Percentiles rank a stretch among this genome's conserved stretches.
Conservation (phyloP, 768 basidiomycete species). For the Holtermannia corniformis region DNA sequence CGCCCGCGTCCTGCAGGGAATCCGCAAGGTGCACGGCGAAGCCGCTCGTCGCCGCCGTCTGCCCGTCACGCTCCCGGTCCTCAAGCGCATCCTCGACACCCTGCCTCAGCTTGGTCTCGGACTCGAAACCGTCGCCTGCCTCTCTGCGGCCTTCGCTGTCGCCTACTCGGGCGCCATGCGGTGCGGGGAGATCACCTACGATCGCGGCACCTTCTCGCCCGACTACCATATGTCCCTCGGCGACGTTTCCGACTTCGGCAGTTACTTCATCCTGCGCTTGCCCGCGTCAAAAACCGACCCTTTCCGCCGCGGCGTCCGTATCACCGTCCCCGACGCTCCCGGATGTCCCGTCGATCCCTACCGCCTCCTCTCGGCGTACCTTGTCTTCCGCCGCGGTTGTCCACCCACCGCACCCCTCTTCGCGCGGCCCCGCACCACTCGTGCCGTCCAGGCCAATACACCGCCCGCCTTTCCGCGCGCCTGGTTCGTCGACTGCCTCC, state of each 20-base stretch:
- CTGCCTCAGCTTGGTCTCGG: slow-evolving; percentile 17
- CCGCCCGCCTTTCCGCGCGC: slow-evolving; percentile 1
- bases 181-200: slow-evolving; percentile 27
- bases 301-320: slow-evolving; percentile 34
- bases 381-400: neutral
- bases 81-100: slow-evolving; percentile 2
- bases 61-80: slow-evolving; percentile 33
- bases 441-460: no score
- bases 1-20: slow-evolving; percentile 41
- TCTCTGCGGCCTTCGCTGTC: no score
- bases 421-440: no score
- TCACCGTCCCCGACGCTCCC: slow-evolving; percentile 29
- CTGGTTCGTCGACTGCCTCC: no score
- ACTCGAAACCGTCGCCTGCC: no score
- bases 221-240: slow-evolving; percentile 22
- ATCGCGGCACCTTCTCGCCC: slow-evolving; percentile 13
- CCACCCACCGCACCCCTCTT: neutral
- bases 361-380: slow-evolving; percentile 4
- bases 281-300: slow-evolving; percentile 44
- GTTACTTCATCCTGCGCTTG: slow-evolving; percentile 25
- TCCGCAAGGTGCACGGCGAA: slow-evolving; percentile 40
- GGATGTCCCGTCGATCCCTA: slow-evolving; percentile 7
- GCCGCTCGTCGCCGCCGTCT: slow-evolving; percentile 24
- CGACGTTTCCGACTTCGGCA: slow-evolving; percentile 31
- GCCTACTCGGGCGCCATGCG: slow-evolving; percentile 24